Base-by-base conservation (phyloP, 805 yeast species). In the Starmerella potacharoeniae region DNA sequence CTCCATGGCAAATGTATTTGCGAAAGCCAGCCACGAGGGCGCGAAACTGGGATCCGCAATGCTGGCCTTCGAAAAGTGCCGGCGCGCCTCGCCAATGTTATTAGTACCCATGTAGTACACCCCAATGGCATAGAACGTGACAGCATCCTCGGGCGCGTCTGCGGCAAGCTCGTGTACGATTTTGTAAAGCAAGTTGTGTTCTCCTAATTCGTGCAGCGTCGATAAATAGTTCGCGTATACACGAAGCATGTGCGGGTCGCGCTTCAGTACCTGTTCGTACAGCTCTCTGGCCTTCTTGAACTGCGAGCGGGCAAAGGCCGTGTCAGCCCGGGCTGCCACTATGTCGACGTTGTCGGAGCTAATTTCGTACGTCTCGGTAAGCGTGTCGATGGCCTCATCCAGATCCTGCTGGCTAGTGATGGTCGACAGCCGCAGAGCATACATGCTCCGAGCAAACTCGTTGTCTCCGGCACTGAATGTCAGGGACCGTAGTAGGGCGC, bases 11-110 rank as follows among this genome's bases (percentile, higher is more conserved):
- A 90, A 93, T 0, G 97, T 90, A 65, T 91, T 97, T 0, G 97
- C 97, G 72, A 93, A 93, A 2, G 97, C 98, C 36, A 93, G 82
- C 98, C 98, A 93, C 1, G 97, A 95, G 52, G 86, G 91, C 0
- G 93, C 95, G 71, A 86, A 89, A 61, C 83, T 86, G 3, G 98
- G 95, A 64, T 88, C 84, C 57, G 90, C 69, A 61, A 89, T 75
- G 1, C 97, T 87, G 0, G 97, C 90, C 66, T 87, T 89, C 42
- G 93, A 83, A 69, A 89, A 93, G 65, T 79, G 88, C 59, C 84
- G 78, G 56, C 98, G 75, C 0, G 97, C 96, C 60, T 90, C 97
- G 6, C 81, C 68, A 11, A 86, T 74, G 66, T 84, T 84, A 56
- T 77, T 77, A 5, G 84, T 81, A 5, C 89, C 75, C 60, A 91